Evolutionary conservation across 2,329 filamentous ascomycete species (phyloP).

Genomic region (Aspergillus ruber): DNA sequence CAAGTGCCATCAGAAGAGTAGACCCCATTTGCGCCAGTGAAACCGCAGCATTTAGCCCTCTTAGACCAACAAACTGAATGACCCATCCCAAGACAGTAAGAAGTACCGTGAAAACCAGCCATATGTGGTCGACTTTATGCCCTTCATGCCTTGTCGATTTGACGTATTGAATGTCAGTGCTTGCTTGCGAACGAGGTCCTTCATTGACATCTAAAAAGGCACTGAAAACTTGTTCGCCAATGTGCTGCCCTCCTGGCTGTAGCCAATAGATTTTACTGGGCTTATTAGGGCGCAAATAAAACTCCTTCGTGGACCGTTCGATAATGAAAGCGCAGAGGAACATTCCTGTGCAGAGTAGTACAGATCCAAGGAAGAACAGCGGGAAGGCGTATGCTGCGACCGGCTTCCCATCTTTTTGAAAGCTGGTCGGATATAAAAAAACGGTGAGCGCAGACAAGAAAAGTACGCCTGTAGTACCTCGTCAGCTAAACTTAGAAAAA

Average conservation of each 20-base stretch:
- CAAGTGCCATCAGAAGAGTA: slow-evolving; percentile 31
- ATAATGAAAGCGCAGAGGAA: slow-evolving; percentile 29
- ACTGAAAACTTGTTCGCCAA: slow-evolving; percentile 35
- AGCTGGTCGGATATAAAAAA: slow-evolving; percentile 17
- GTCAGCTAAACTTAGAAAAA: not conserved
- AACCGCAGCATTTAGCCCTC: slow-evolving; percentile 32
- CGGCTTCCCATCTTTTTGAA: slow-evolving; percentile 18
- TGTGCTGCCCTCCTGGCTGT: slow-evolving; percentile 31
- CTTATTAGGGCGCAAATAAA: slow-evolving; percentile 16
- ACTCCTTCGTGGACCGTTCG: slow-evolving; percentile 24
- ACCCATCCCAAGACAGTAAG: slow-evolving; percentile 30
- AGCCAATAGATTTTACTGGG: slow-evolving; percentile 32
- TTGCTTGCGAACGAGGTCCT: slow-evolving; percentile 8
- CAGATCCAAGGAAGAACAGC: slow-evolving; percentile 26
- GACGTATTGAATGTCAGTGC: slow-evolving; percentile 16
- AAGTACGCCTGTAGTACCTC: slow-evolving; percentile 16
- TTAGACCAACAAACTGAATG: slow-evolving; percentile 34
- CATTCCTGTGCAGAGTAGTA: slow-evolving; percentile 28
- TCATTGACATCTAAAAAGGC: slow-evolving; percentile 28
- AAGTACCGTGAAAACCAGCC: slow-evolving; percentile 17
- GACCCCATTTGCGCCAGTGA: slow-evolving; percentile 29
- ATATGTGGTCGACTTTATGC: slow-evolving; percentile 7
- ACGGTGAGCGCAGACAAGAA: slow-evolving; percentile 25
- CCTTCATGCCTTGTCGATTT: slow-evolving; percentile 20
- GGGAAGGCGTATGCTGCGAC: slow-evolving; percentile 29